Conservation (phyloP, 768 basidiomycete genomes). For the Rhizopogon vinicolor region DNA sequence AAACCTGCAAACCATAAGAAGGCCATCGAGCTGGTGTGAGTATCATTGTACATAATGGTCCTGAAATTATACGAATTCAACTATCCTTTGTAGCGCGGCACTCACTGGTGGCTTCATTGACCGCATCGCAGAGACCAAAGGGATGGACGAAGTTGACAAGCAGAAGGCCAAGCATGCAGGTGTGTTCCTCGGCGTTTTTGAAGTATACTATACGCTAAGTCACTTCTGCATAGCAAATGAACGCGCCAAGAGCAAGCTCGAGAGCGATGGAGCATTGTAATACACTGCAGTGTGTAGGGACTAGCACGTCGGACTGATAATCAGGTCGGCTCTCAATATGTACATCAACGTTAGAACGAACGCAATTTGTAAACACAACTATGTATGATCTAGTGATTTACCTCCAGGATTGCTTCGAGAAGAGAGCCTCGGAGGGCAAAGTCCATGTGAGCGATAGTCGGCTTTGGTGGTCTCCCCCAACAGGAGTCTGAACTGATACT, state of each 20-base stretch:
- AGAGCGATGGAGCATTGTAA: conserved; percentile 14
- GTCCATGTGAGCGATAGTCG: no score
- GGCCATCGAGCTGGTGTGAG: conserved; percentile 22
- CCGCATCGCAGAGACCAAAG: conserved; percentile 19
- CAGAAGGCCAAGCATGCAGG: conserved; percentile 17
- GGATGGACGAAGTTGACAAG: conserved; percentile 16
- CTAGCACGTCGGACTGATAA: not conserved
- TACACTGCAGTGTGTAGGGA: not conserved
- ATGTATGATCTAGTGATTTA: no score
- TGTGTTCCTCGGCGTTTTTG: conserved; percentile 3
- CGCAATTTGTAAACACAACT: not conserved
- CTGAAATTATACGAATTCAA: not conserved
- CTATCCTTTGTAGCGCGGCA: conserved; percentile 13
- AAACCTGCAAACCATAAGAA: conserved; percentile 19
- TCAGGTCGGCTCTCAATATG: not conserved
- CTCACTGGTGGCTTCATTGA: conserved; percentile 22
- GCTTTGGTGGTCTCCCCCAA: no score
- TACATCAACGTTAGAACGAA: not conserved
- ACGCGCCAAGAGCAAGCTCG: conserved; percentile 6
- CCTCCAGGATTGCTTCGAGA: no score
- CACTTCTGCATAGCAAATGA: conserved; percentile 10
- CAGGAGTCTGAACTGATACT: no score
- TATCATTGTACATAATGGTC: not conserved
- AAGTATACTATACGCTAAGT: not conserved
- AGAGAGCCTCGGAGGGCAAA: no score